Percentiles rank a stretch among this genome's conserved stretches.
Evolutionary conservation across 2,329 filamentous ascomycete species (phyloP).

Genomic region (Venturiaceae sp.): DNA sequence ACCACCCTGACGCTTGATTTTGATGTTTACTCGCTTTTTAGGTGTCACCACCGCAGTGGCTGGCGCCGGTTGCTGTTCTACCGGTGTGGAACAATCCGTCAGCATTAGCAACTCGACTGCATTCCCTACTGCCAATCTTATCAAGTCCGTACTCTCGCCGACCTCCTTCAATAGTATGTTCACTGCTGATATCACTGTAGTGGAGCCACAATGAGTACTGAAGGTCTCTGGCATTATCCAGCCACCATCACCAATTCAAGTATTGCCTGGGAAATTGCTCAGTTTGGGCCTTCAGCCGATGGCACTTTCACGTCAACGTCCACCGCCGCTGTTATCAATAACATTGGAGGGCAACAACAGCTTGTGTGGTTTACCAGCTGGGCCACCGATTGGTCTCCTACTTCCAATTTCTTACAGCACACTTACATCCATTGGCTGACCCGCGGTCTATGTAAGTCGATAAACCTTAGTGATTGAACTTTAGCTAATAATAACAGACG

Average conservation of each 20-base stretch:
- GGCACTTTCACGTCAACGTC: conserved; percentile 24
- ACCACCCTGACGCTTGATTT: no score
- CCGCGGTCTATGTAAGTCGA: conserved; percentile 36
- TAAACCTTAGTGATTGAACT: conserved; percentile 11
- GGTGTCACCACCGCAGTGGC: conserved; percentile 18
- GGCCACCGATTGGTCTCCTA: conserved; percentile 34
- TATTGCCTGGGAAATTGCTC: conserved; percentile 39
- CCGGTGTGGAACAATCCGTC: conserved; percentile 40
- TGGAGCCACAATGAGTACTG: no score
- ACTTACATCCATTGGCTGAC: conserved; percentile 49
- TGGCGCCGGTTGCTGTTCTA: conserved; percentile 36
- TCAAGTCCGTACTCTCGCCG: no score
- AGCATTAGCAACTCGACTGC: conserved; percentile 43
- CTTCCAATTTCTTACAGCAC: conserved; percentile 46
- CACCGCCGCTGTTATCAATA: conserved; percentile 46
- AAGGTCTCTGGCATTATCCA: conserved; percentile 47
- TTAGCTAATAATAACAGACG: conserved; percentile 24
- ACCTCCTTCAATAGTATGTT: no score
- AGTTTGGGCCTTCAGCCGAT: conserved; percentile 37
- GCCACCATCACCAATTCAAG: conserved; percentile 38
- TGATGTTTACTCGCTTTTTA: background rate
- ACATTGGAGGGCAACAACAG: conserved; percentile 41
- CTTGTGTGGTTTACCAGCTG: conserved; percentile 46
- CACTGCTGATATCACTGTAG: no score
- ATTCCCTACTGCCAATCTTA: conserved; percentile 47